These are phyloP conservation scores for Trichoderma atrobrunneum DNA, from an alignment of 2,329 filamentous ascomycete genomes.

Conservation along the genomic window DNA sequence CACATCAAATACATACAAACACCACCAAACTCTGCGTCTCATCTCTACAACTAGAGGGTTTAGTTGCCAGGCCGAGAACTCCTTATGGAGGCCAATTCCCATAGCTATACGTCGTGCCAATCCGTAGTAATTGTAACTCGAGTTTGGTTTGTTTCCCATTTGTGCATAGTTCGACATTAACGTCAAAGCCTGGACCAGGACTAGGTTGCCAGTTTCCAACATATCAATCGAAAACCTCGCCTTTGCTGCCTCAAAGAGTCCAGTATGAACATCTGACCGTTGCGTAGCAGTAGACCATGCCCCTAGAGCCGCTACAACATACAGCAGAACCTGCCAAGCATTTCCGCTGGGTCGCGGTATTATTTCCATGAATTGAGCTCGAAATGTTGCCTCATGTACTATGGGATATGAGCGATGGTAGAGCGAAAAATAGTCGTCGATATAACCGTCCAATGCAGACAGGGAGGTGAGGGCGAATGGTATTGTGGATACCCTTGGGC, in stretches of 20 bases:
- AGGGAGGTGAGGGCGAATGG: not conserved
- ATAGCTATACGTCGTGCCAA: slow-evolving; percentile 47
- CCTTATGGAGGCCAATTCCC: slow-evolving; percentile 45
- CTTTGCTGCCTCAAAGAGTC: slow-evolving; percentile 23
- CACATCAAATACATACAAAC: slow-evolving; percentile 44
- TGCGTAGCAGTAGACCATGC: not conserved
- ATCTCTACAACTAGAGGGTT: slow-evolving; percentile 26
- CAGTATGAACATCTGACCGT: not conserved
- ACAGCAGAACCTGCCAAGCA: slow-evolving; percentile 37
- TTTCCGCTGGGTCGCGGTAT: slow-evolving; percentile 29
- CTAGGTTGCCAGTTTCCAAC: slow-evolving; percentile 34
- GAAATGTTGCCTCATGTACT: slow-evolving; percentile 45
- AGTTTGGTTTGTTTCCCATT: slow-evolving; percentile 48
- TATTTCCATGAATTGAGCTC: slow-evolving; percentile 36
- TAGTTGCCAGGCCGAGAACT: slow-evolving; percentile 27
- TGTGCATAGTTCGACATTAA: slow-evolving; percentile 43
- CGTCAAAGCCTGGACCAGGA: slow-evolving; percentile 32
- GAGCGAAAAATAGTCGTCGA: slow-evolving; percentile 42
- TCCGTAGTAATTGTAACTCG: slow-evolving; percentile 47
- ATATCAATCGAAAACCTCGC: slow-evolving; percentile 30
- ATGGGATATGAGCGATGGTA: slow-evolving; percentile 47
- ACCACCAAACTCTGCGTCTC: slow-evolving; percentile 42
- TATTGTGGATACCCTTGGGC: not conserved
- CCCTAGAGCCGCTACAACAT: slow-evolving; percentile 23
- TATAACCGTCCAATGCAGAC: not conserved